Evolutionary conservation across 2,329 filamentous ascomycete genomes (phyloP), one percentile per base, ranked within the genome.

Genomic region (Aspergillus sp.): DNA sequence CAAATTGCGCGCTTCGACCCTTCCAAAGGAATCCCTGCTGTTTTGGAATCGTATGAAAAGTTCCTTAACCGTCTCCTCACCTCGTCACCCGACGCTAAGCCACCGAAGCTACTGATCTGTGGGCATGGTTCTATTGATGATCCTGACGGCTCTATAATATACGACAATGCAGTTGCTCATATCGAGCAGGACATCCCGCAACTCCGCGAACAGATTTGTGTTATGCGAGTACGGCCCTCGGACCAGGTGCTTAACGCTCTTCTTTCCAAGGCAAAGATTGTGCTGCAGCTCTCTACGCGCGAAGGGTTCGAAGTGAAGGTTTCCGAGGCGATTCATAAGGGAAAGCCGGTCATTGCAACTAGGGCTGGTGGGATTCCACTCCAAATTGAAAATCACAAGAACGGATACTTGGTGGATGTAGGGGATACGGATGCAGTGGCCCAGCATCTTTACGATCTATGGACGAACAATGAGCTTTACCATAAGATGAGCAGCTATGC

Each of bases 251-350:
- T 93, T 55, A 90, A 93, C 64, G 80, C 82, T 0, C 71, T 93
- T 34, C 76, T 93, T 48, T 81, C 83, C 32, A 83, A 85, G 39
- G 82, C 86, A 1, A 79, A 83, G 44, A 79, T 90, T 6, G 84
- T 84, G 1, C 76, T 93, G 6, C 88, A 93, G 64, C 79, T 93
- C 5, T 90, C 86, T 3, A 90, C 84, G 0, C 79, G 86, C 31
- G 88, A 93, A 61, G 87, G 88, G 0, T 93, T 93, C 55, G 88
- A 93, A 65, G 84, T 93, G 55, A 93, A 93, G 66, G 86, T 93
- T 5, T 89, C 85, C 0, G 88, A 93, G 66, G 87, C 86, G 1
- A 73, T 91, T 19, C 87, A 90, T 59, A 88, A 89, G 36, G 87
- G 87, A 10, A 80, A 85, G 2, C 88, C 88, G 1, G 78, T 90